Conservation (phyloP, 2,329 filamentous ascomycete genomes). For the Verticillium klebahnii region DNA sequence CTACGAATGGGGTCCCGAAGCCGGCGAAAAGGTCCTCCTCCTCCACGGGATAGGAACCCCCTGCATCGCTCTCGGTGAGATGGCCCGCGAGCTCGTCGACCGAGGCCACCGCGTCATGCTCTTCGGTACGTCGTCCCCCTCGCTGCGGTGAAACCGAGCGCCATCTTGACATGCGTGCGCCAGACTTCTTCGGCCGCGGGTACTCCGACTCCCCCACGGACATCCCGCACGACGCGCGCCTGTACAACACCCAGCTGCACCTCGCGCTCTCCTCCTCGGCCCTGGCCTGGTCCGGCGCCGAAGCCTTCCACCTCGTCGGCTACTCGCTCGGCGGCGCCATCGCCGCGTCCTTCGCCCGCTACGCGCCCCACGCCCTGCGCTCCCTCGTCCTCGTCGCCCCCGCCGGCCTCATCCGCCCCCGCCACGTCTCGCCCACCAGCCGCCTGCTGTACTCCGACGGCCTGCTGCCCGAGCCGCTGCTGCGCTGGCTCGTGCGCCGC, state of each 20-base stretch:
- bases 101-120: slow-evolving; percentile 73
- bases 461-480: slow-evolving; percentile 54
- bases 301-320: slow-evolving; percentile 66
- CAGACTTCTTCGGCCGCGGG: slow-evolving; percentile 71
- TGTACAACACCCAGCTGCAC: slow-evolving; percentile 64
- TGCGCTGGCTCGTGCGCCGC: slow-evolving; percentile 46
- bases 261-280: slow-evolving; percentile 60
- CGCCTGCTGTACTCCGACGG: slow-evolving; percentile 58
- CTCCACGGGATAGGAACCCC: slow-evolving; percentile 82
- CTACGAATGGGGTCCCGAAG: slow-evolving; percentile 75
- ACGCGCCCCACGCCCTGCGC: slow-evolving; percentile 60
- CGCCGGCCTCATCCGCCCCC: slow-evolving; percentile 60
- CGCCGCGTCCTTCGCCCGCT: slow-evolving; percentile 62
- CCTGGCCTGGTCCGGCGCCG: slow-evolving; percentile 48
- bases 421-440: slow-evolving; percentile 55
- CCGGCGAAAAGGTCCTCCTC: slow-evolving; percentile 67
- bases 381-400: slow-evolving; percentile 64
- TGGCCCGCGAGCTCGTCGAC: slow-evolving; percentile 61
- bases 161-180: no score
- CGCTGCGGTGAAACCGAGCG: no score
- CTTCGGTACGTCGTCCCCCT: slow-evolving; percentile 50
- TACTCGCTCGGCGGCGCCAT: slow-evolving; percentile 80
- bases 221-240: slow-evolving; percentile 55
- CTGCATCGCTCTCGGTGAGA: slow-evolving; percentile 59
- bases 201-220: slow-evolving; percentile 65